Percentiles rank a stretch among this genome's conserved stretches.
phyloP scores from a whole-genome alignment of 2,329 filamentous ascomycete genomes.

The Ophiostoma montium region DNA sequence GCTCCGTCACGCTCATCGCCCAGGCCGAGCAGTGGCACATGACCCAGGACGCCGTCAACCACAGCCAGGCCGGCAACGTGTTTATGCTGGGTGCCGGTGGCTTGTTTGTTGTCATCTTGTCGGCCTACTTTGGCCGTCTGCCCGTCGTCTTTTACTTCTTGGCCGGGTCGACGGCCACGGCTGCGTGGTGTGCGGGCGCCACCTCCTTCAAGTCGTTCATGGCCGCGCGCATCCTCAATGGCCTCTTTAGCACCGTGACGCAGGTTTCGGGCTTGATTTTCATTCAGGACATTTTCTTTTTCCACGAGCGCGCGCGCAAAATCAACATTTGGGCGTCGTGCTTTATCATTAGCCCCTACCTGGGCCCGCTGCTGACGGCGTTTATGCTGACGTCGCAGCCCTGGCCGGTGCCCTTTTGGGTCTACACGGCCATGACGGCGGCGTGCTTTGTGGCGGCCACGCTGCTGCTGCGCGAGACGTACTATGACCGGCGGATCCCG shows the following conservation, averaged over 20 bases:
- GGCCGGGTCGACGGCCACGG: conserved; percentile 23
- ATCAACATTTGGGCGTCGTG: conserved; percentile 33
- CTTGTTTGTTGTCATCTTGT: conserved; percentile 24
- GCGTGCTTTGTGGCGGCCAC: conserved; percentile 25
- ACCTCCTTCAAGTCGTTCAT: conserved; percentile 31
- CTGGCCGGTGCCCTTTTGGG: conserved; percentile 35
- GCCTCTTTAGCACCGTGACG: conserved; percentile 32
- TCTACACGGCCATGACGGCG: conserved; percentile 27
- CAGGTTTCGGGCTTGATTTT: conserved; percentile 34
- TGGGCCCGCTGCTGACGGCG: conserved; percentile 29
- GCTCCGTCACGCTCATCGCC: conserved; percentile 28
- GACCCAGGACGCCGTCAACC: conserved; percentile 33
- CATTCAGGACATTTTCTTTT: conserved; percentile 46
- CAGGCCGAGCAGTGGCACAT: conserved; percentile 35
- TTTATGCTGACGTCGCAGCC: conserved; percentile 33
- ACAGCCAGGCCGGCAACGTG: conserved; percentile 36
- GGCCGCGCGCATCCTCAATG: conserved; percentile 32
- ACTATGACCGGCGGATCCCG: conserved; percentile 31
- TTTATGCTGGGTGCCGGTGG: conserved; percentile 34
- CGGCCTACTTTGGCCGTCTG: conserved; percentile 29
- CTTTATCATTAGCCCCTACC: conserved; percentile 18
- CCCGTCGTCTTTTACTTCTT: conserved; percentile 30
- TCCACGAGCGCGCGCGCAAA: conserved; percentile 39
- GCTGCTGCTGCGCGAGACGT: conserved; percentile 33
- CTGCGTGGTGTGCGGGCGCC: conserved; percentile 30